Evolutionary conservation across 441 rosid genomes (phyloP), one percentile per base, ranked within the genome.

Genomic region (Cnidoscolus chayamansa): DNA sequence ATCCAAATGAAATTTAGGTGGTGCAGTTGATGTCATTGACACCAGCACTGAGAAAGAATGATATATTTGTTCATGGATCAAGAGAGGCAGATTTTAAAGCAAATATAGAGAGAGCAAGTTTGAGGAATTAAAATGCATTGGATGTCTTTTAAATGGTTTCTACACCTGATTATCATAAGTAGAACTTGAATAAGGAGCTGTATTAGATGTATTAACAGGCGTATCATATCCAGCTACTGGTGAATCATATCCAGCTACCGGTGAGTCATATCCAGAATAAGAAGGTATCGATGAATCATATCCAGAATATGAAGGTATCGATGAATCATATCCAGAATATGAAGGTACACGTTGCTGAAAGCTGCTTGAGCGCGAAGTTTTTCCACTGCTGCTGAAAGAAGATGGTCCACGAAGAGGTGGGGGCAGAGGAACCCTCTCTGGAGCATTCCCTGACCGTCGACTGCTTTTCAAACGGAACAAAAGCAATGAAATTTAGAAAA

Each of bases 341-440:
- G 81, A 67, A 63, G 84, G 83, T 48, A 45, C 59, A 20, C 66
- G 72, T 66, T 77, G 85, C 86, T 93, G 90, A 77, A 87, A 84
- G 73, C 92, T 84, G 63, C 67, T 81, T 74, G 90, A 77, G 20
- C 73, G 78, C 53, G 90, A 81, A 74, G 89, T 74, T 70, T 83
- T 87, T 61, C 76, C 32, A 77, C 73, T 83, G 79, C 71, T 81
- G 75, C 82, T 75, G 64, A 75, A 76, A 43, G 94, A 83, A 51
- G 88, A 79, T 65, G 80, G 67, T 56, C 83, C 84, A 67, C 79
- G 76, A 40, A 83, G 75, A 32, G 99, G 97, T 66, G 99, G 95
- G 43, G 96, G 98, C 70, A 96, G 90, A 49, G 98, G 79, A 84
- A 89, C 74, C 80, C 87, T 85, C 67, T 82, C 82, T 37, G 88